A percentile compares a stretch with the other conserved stretches of the same genome.
Evolutionary conservation across 345 rosid species (phyloP).

Genomic region (Arabidopsis suecica): DNA sequence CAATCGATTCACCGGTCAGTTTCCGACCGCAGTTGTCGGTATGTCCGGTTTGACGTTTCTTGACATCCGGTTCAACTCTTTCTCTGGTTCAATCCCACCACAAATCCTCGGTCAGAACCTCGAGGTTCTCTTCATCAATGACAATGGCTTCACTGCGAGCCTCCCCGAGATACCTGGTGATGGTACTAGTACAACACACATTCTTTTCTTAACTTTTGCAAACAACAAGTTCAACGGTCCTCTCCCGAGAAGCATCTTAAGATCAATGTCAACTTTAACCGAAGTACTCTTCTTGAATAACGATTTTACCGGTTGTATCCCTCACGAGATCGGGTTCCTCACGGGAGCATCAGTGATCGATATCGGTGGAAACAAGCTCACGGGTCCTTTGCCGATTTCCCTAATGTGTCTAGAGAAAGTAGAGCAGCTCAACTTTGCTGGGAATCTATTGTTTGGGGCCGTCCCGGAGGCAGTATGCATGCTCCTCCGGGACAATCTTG

Average conservation of each 20-base stretch:
- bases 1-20: constrained; percentile 75
- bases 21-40: constrained; percentile 63
- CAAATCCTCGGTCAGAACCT: constrained; percentile 65
- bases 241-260: constrained; percentile 63
- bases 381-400: constrained; percentile 67
- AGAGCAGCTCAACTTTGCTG: constrained; percentile 75
- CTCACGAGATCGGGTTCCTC: constrained; percentile 69
- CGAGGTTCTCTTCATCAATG: constrained; percentile 72
- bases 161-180: constrained; percentile 59
- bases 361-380: constrained; percentile 61
- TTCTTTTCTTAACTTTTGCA: constrained; percentile 71
- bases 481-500: constrained; percentile 52
- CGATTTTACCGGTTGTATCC: constrained; percentile 73
- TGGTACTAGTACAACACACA: constrained; percentile 46
- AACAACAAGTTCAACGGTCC: constrained; percentile 78
- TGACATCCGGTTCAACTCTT: constrained; percentile 76
- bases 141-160: constrained; percentile 59
- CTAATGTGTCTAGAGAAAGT: constrained; percentile 64
- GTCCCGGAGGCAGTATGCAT: constrained; percentile 71
- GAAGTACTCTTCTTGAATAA: constrained; percentile 78
- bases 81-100: constrained; percentile 74
- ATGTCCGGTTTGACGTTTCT: constrained; percentile 64
- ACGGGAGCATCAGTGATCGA: constrained; percentile 67
- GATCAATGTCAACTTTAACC: constrained; percentile 53
- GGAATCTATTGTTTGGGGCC: constrained; percentile 64